Percentiles rank a stretch among this genome's conserved stretches.
Conservation (phyloP, 1,139 yeast species). For the Dujonia santamariae region DNA sequence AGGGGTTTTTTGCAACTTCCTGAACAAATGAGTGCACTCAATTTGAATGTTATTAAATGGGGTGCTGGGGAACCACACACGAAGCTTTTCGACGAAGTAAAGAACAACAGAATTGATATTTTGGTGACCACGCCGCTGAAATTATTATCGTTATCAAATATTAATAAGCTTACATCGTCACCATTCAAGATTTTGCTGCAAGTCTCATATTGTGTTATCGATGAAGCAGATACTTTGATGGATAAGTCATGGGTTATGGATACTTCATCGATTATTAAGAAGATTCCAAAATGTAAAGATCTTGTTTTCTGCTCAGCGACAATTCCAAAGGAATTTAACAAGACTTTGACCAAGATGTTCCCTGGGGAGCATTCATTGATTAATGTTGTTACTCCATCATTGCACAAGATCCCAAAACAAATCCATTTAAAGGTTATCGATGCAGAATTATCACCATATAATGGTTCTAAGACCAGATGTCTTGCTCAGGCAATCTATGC, state of each 20-base stretch:
- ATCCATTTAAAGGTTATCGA: slow-evolving; percentile 74
- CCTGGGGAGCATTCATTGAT: slow-evolving; percentile 58
- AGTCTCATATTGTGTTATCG: slow-evolving; percentile 68
- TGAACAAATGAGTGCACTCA: slow-evolving; percentile 27
- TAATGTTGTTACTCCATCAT: slow-evolving; percentile 68
- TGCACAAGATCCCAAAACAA: slow-evolving; percentile 78
- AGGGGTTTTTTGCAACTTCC: slow-evolving; percentile 23
- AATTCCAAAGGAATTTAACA: slow-evolving; percentile 74
- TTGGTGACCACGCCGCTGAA: slow-evolving; percentile 84
- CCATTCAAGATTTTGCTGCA: slow-evolving; percentile 47
- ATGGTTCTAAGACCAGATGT: slow-evolving; percentile 80
- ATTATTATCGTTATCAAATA: slow-evolving; percentile 43
- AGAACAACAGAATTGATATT: slow-evolving; percentile 61
- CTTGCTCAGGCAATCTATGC: slow-evolving; percentile 87
- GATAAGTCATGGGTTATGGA: slow-evolving; percentile 77
- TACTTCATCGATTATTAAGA: slow-evolving; percentile 55
- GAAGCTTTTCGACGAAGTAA: slow-evolving; percentile 46
- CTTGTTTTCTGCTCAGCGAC: slow-evolving; percentile 87
- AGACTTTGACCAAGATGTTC: slow-evolving; percentile 56
- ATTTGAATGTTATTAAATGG: slow-evolving; percentile 56
- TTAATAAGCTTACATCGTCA: slow-evolving; percentile 37
- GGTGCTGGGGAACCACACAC: slow-evolving; percentile 48
- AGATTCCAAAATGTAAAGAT: slow-evolving; percentile 55
- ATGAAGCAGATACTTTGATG: slow-evolving; percentile 93
- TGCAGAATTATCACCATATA: slow-evolving; percentile 71